phyloP scores from a whole-genome alignment of 371 early-diverging fungal species.

The Zychaea mexicana region DNA sequence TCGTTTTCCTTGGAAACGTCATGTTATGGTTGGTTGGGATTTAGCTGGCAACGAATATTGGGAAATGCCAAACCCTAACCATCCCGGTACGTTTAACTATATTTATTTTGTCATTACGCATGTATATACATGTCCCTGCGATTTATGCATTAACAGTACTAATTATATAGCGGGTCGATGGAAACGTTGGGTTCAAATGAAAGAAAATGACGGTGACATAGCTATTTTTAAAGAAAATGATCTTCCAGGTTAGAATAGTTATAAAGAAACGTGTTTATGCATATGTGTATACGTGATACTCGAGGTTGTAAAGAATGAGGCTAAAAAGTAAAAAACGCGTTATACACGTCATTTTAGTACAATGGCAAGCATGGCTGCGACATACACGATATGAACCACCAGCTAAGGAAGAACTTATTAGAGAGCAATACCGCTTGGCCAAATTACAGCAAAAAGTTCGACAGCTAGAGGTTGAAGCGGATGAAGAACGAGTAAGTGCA shows the following conservation, averaged over 20 bases:
- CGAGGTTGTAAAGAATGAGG: too few species aligned
- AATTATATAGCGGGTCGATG: slow-evolving; percentile 25
- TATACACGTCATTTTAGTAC: slow-evolving; percentile 59
- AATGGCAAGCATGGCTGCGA: slow-evolving; percentile 78
- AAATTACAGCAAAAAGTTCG: slow-evolving; percentile 58
- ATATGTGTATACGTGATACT: too few species aligned
- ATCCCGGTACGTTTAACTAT: slow-evolving; percentile 47
- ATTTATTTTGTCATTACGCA: not conserved
- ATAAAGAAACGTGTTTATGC: slow-evolving; percentile 8
- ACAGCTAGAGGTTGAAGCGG: slow-evolving; percentile 19
- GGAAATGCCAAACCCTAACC: slow-evolving; percentile 63
- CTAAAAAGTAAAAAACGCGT: too few species aligned
- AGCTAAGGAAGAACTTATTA: slow-evolving; percentile 48
- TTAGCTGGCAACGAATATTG: slow-evolving; percentile 72
- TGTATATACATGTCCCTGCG: too few species aligned
- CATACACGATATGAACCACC: slow-evolving; percentile 64
- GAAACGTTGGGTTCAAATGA: slow-evolving; percentile 53
- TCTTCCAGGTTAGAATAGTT: slow-evolving; percentile 55
- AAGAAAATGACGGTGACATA: slow-evolving; percentile 23
- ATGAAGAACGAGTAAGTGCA: not conserved
- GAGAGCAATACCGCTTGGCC: slow-evolving; percentile 31
- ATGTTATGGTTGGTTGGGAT: slow-evolving; percentile 63
- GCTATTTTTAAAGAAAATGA: slow-evolving; percentile 50
- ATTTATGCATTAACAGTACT: not conserved
- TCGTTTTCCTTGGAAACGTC: slow-evolving; percentile 58